Evolutionary conservation across 2,329 filamentous ascomycete species (phyloP), one percentile per base, ranked within the genome.

Genomic region (Diaporthe helianthi): DNA sequence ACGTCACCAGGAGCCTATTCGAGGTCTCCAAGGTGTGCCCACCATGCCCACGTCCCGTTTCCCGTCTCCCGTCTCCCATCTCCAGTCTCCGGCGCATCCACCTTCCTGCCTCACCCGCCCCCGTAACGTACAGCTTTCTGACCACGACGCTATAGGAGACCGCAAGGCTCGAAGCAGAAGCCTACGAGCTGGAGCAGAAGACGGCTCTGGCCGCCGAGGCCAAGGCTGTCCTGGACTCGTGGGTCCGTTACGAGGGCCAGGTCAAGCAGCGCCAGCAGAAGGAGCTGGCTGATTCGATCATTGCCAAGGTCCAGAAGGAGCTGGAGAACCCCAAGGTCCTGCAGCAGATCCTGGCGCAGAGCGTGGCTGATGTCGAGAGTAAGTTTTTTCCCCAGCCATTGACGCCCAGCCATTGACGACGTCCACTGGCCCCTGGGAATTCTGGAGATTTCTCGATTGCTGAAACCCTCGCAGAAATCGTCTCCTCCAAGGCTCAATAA

Each of bases 191-290:
- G 76, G 94, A 98, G 89, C 96, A 99, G 86, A 91, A 91, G 86
- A 98, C 95, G 72, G 92, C 94, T 76, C 87, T 99, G 75, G 94
- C 94, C 70, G 86, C 89, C 73, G 96, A 99, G 88, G 95, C 95
- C 79, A 99, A 98, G 91, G 79, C 88, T 72, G 96, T 98, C 71
- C 90, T 99, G 74, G 96, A 99, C 82, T 98, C 94, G 69, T 99
- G 96, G 97, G 94, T 98, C 74, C 92, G 96, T 81, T 99, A 99
- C 84, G 96, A 99, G 87, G 86, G 92, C 77, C 96, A 98, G 87
- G 94, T 99, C 80, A 99, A 98, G 92, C 92, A 95, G 87, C 92
- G 96, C 82, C 94, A 99, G 87, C 96, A 99, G 89, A 91, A 88
- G 84, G 96, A 99, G 88, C 90, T 99, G 75, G 93, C 96, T 74